Conservation (phyloP, 768 basidiomycete species). For the Lactarius hatsudake region DNA sequence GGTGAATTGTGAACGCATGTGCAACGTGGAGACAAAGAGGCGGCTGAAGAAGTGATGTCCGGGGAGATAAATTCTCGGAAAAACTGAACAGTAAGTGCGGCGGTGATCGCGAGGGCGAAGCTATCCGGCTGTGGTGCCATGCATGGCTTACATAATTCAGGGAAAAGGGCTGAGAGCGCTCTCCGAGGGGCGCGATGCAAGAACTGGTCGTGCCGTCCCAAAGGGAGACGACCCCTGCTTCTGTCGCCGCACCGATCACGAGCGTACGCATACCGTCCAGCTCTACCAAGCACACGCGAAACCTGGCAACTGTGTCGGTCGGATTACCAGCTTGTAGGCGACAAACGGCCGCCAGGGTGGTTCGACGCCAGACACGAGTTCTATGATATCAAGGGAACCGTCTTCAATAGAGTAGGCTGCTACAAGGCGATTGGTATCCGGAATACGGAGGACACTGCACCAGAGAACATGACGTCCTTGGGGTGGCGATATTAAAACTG, state of each 20-base stretch:
- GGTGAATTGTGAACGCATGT: conserved; percentile 57
- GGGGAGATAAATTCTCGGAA: conserved; percentile 57
- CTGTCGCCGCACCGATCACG: conserved; percentile 62
- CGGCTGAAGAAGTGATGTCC: conserved; percentile 33
- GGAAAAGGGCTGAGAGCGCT: conserved; percentile 55
- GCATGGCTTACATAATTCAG: conserved; percentile 56
- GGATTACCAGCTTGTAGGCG: conserved; percentile 58
- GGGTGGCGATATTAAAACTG: conserved; percentile 44
- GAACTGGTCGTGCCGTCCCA: conserved; percentile 72
- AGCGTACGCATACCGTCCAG: conserved; percentile 49
- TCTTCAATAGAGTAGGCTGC: conserved; percentile 63
- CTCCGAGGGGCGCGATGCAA: conserved; percentile 60
- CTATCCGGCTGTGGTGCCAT: conserved; percentile 61
- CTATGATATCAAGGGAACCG: conserved; percentile 61
- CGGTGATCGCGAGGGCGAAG: conserved; percentile 48
- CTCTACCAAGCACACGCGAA: conserved; percentile 52
- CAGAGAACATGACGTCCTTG: conserved; percentile 45
- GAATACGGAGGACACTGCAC: conserved; percentile 48
- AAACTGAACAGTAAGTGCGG: conserved; percentile 60
- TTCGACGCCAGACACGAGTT: conserved; percentile 41
- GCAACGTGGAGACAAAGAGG: conserved; percentile 51
- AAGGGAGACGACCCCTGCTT: conserved; percentile 65
- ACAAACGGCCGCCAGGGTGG: conserved; percentile 46
- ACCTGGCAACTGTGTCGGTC: conserved; percentile 49
- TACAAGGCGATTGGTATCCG: conserved; percentile 45